A percentile compares a stretch with the other conserved stretches of the same genome.
Conservation (phyloP, 208 protist species). For the Leishmania lainsoni region DNA sequence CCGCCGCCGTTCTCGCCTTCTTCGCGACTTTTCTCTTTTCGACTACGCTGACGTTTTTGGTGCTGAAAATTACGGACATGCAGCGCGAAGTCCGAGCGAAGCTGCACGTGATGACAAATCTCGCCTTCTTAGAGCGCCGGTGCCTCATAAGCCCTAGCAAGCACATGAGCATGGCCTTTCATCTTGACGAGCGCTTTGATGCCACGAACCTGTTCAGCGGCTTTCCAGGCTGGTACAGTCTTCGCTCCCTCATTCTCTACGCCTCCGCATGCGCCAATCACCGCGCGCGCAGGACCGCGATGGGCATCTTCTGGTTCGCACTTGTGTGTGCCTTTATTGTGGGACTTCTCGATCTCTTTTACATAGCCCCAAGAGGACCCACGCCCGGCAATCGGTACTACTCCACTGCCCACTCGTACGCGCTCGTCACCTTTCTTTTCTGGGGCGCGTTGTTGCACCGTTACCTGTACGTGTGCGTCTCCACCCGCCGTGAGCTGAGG, state of each 20-base stretch:
- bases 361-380: conserved; percentile 35
- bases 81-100: conserved; percentile 71
- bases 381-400: conserved; percentile 31
- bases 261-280: conserved; percentile 77
- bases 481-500: conserved; percentile 37
- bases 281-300: conserved; percentile 44
- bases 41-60: conserved; percentile 47
- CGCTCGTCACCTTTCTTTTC: conserved; percentile 48
- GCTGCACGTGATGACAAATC: conserved; percentile 64
- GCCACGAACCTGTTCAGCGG: conserved; percentile 56
- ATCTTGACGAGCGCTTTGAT: conserved; percentile 62
- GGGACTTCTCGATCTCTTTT: conserved; percentile 44
- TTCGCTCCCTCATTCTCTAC: conserved; percentile 75
- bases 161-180: conserved; percentile 46
- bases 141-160: conserved; percentile 71
- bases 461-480: conserved; percentile 57
- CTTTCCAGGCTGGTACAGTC: conserved; percentile 77
- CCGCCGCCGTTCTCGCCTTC: conserved; percentile 46
- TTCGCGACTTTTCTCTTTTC: conserved; percentile 65
- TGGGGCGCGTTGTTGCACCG: conserved; percentile 61
- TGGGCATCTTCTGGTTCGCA: conserved; percentile 63
- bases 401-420: conserved; percentile 66
- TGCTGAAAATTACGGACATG: conserved; percentile 83
- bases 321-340: conserved; percentile 47
- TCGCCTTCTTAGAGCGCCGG: conserved; percentile 65